Evolutionary conservation across 2,329 filamentous ascomycete species (phyloP).

Genomic region (Chaetoscypha palmicola): DNA sequence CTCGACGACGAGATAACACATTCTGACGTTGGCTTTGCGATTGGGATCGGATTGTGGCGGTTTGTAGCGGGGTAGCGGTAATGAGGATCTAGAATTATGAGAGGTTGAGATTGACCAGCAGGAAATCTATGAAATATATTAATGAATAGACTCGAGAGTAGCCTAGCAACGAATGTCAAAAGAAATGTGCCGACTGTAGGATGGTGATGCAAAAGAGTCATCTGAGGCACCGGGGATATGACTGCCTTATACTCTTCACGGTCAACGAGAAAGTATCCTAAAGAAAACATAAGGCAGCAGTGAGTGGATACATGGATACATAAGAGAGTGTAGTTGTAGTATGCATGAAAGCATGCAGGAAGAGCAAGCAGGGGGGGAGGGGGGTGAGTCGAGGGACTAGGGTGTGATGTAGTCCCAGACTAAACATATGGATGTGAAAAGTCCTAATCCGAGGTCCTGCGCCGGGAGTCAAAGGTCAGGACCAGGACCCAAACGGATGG

Average conservation of each 20-base stretch:
- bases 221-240: constrained; percentile 23
- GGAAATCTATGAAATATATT: constrained; percentile 28
- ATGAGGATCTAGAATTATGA: constrained; percentile 10
- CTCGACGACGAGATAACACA: constrained; percentile 67
- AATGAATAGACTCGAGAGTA: constrained; percentile 26
- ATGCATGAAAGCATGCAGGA: constrained; percentile 29
- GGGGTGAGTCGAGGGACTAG: constrained; percentile 20
- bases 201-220: constrained; percentile 28
- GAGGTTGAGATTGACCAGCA: constrained; percentile 17
- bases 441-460: constrained; percentile 15
- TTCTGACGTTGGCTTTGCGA: constrained; percentile 32
- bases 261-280: constrained; percentile 14
- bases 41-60: constrained; percentile 4
- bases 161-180: constrained; percentile 28
- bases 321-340: constrained; percentile 17
- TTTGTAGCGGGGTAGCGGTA: constrained; percentile 9
- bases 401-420: constrained; percentile 19
- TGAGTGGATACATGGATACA: constrained; percentile 15
- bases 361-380: constrained; percentile 19
- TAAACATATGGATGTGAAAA: constrained; percentile 6
- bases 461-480: constrained; percentile 9
- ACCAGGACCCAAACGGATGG: constrained; percentile 24
- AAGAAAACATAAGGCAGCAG: constrained; percentile 26
- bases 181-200: constrained; percentile 18
- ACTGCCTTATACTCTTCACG: constrained; percentile 29